These are phyloP conservation scores for Favolaschia claudopus DNA, from an alignment of 768 basidiomycete species.

Conservation along the genomic window DNA sequence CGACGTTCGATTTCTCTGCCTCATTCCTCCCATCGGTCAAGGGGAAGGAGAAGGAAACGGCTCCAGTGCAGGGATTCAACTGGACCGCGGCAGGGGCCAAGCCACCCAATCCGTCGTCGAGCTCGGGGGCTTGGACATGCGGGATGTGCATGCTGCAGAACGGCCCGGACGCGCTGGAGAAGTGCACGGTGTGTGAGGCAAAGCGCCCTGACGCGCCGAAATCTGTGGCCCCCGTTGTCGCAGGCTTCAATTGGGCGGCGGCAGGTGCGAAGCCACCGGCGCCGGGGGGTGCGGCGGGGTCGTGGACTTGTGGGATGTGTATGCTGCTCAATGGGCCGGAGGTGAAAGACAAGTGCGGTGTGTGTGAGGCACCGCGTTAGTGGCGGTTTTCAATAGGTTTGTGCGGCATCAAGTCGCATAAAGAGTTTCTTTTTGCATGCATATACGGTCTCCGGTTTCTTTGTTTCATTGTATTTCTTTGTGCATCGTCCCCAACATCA, in stretches of 20 bases:
- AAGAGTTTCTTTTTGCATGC: too few species aligned
- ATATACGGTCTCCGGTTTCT: too few species aligned
- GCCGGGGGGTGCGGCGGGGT: slow-evolving; percentile 19
- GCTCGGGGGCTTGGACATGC: slow-evolving; percentile 62
- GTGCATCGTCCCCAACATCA: too few species aligned
- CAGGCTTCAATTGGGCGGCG: slow-evolving; percentile 57
- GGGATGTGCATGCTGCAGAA: slow-evolving; percentile 59
- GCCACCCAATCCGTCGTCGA: slow-evolving; percentile 41
- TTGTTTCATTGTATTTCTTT: too few species aligned
- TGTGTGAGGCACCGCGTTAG: slow-evolving; percentile 53
- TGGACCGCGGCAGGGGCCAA: slow-evolving; percentile 70
- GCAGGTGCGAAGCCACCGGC: slow-evolving; percentile 51
- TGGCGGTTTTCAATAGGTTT: background rate
- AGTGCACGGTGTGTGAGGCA: slow-evolving; percentile 61
- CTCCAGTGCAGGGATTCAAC: slow-evolving; percentile 53
- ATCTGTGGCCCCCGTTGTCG: slow-evolving; percentile 27
- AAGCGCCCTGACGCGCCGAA: slow-evolving; percentile 34
- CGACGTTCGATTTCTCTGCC: slow-evolving; percentile 47
- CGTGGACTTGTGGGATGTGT: slow-evolving; percentile 58
- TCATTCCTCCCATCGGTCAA: slow-evolving; percentile 5
- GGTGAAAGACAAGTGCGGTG: slow-evolving; percentile 50
- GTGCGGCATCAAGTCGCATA: background rate
- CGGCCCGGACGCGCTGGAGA: slow-evolving; percentile 47
- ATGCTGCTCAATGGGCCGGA: slow-evolving; percentile 46
- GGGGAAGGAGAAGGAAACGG: slow-evolving; percentile 15